Percentiles rank a stretch among this genome's conserved stretches.
Conservation (phyloP, 352 stramenopile species). For the Phytopythium montanum region DNA sequence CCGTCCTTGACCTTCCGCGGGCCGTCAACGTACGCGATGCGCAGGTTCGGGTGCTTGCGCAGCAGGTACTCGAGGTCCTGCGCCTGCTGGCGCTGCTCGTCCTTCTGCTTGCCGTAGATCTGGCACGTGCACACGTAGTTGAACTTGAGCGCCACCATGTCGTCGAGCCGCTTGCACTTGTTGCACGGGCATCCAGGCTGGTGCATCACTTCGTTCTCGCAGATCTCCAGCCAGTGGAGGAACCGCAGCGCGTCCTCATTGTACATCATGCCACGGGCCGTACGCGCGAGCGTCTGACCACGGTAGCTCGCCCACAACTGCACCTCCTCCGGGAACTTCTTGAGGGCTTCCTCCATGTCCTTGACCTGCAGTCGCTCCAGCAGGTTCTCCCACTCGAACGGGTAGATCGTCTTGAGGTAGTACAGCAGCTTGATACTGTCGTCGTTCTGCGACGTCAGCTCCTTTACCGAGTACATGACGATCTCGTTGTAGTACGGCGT, state of each 20-base stretch:
- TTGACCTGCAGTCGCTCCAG: conserved; percentile 71
- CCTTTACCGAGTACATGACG: conserved; percentile 88
- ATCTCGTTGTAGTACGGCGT: conserved; percentile 92
- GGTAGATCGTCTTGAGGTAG: conserved; percentile 91
- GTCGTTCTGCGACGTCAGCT: conserved; percentile 80
- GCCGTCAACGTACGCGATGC: conserved; percentile 81
- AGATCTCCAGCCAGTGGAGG: conserved; percentile 87
- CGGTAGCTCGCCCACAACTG: conserved; percentile 84
- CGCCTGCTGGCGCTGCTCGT: conserved; percentile 79
- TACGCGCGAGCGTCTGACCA: conserved; percentile 81
- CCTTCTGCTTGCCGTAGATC: conserved; percentile 86
- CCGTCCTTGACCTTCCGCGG: conserved; percentile 88
- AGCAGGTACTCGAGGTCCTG: conserved; percentile 76
- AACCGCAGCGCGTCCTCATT: conserved; percentile 85
- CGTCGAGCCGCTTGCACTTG: conserved; percentile 76
- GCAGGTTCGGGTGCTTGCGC: conserved; percentile 72
- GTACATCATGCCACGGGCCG: conserved; percentile 88
- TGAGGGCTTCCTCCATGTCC: conserved; percentile 82
- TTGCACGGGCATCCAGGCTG: conserved; percentile 74
- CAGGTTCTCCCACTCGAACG: conserved; percentile 85
- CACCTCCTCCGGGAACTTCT: conserved; percentile 78
- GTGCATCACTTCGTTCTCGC: conserved; percentile 86
- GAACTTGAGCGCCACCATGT: conserved; percentile 88
- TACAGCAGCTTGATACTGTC: conserved; percentile 96
- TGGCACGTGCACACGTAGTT: conserved; percentile 88